Evolutionary conservation across 2,329 filamentous ascomycete genomes (phyloP).

Genomic region (Septoria petroselini): DNA sequence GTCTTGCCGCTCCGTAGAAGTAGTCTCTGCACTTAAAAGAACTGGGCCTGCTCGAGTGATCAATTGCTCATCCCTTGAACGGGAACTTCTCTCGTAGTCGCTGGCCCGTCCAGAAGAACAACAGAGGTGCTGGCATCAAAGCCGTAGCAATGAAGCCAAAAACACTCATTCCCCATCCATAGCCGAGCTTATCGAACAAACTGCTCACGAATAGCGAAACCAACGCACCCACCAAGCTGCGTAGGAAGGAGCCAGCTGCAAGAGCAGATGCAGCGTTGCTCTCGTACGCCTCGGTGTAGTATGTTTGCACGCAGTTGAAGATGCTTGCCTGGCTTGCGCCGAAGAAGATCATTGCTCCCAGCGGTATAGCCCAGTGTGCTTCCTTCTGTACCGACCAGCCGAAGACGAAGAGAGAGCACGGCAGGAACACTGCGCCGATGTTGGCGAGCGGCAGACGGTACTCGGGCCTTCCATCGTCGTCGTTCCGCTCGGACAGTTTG

Average conservation of each 20-base stretch:
- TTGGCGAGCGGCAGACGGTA: conserved; percentile 47
- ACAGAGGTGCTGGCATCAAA: conserved; percentile 48
- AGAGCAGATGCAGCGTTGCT: conserved; percentile 50
- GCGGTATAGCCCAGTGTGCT: conserved; percentile 42
- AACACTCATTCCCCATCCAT: conserved; percentile 49
- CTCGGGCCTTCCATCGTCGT: conserved; percentile 42
- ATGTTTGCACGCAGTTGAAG: conserved; percentile 53
- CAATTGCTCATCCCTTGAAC: conserved; percentile 24
- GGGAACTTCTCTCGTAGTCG: conserved; percentile 46
- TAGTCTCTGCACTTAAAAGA: too few relatives aligned
- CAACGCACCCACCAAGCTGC: conserved; percentile 46
- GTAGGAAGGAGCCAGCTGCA: conserved; percentile 48
- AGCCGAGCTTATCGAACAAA: conserved; percentile 45
- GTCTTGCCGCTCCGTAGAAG: too few relatives aligned
- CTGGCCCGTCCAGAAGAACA: conserved; percentile 50
- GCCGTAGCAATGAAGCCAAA: conserved; percentile 46
- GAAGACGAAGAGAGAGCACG: conserved; percentile 44
- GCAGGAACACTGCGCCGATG: conserved; percentile 45
- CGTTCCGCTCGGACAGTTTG: conserved; percentile 41
- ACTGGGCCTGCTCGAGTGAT: too few relatives aligned
- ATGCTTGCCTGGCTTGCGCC: conserved; percentile 53
- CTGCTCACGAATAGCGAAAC: conserved; percentile 45
- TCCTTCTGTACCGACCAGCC: conserved; percentile 44
- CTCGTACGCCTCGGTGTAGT: conserved; percentile 52
- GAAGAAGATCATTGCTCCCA: conserved; percentile 46